Conservation (phyloP, 2,329 filamentous ascomycete species). For the Gnomoniopsis sp. region DNA sequence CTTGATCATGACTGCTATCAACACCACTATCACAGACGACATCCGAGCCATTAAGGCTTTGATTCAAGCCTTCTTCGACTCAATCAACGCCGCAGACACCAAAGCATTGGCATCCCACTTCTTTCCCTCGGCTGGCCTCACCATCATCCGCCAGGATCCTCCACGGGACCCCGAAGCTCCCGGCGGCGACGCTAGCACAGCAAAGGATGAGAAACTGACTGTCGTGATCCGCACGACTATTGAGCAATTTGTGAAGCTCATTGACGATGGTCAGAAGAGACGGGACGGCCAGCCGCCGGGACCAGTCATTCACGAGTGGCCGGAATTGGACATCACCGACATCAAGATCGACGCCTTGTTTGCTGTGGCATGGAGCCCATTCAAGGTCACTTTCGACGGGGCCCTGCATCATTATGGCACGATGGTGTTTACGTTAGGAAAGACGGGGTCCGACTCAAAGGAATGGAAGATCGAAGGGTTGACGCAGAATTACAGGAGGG, state of each 20-base stretch:
- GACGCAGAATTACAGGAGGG: constrained; percentile 16
- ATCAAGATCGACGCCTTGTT: constrained; percentile 12
- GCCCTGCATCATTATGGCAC: constrained; percentile 16
- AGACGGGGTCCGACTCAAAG: background rate
- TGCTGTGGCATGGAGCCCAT: constrained; percentile 13
- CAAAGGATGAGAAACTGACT: constrained; percentile 1
- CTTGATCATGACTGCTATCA: constrained; percentile 7
- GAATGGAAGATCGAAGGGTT: constrained; percentile 12
- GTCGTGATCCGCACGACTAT: constrained; percentile 12
- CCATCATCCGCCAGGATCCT: constrained; percentile 16
- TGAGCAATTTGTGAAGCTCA: constrained; percentile 13
- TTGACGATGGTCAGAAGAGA: constrained; percentile 10
- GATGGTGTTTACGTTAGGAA: constrained; percentile 14
- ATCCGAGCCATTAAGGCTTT: constrained; percentile 14
- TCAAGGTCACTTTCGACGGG: constrained; percentile 11
- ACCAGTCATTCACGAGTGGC: constrained; percentile 9
- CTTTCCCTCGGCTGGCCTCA: constrained; percentile 9
- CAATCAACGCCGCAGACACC: constrained; percentile 14
- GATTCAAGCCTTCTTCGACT: constrained; percentile 16
- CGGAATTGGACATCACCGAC: constrained; percentile 9
- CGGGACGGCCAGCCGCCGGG: constrained; percentile 5
- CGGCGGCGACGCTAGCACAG: background rate
- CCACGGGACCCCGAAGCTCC: background rate
- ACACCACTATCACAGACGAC: constrained; percentile 4
- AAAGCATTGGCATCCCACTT: constrained; percentile 10